Evolutionary conservation across 2,329 filamentous ascomycete species (phyloP), one percentile per base, ranked within the genome.

Genomic region (Aureobasidium lini): DNA sequence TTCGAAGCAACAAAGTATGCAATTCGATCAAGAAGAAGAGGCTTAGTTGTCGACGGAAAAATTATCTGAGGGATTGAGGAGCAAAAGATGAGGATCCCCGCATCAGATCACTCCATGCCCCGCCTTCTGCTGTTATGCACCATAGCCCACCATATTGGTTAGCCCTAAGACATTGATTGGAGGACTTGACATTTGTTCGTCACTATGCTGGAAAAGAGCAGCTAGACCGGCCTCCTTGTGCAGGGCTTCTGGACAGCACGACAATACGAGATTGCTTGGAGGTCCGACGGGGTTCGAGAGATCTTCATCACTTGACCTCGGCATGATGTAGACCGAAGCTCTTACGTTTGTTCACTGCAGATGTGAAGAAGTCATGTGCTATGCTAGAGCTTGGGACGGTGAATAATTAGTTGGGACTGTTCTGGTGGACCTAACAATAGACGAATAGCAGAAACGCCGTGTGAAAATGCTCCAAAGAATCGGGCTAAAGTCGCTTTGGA

Each of bases 11-110:
- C n/a, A 16, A 31, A 53, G 4, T 13, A 18, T 18, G 29, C 31
- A 11, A 6, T 18, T 28, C 11, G 5, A 53, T n/a, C 42, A 36
- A n/a, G 29, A 34, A 42, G 9, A 44, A 56, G 39, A 44, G 15
- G 11, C 39, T 44, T 44, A 44, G 52, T 23, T 56, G 52, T 56
- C 52, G 40, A 56, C 52, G 52, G 52, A 56, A 16, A 42, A 56
- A 56, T 44, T 56, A 52, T 52, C 9, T 52, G 16, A 6, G 49
- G n/a, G 49, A 56, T 56, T 28, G 31, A 28, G 31, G 18, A 37
- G 34, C 29, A 32, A 56, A n/a, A 47, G 7, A 9, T 57, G 53
- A 57, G 15, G 53, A 47, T 56, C 52, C 52, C 52, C 52, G 53
- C 40, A 56, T 44, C n/a, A 3, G 18, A 47, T 57, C 42, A 47